Evolutionary conservation across 2,329 filamentous ascomycete species (phyloP), one percentile per base, ranked within the genome.

Genomic region (Calycina herbarum): DNA sequence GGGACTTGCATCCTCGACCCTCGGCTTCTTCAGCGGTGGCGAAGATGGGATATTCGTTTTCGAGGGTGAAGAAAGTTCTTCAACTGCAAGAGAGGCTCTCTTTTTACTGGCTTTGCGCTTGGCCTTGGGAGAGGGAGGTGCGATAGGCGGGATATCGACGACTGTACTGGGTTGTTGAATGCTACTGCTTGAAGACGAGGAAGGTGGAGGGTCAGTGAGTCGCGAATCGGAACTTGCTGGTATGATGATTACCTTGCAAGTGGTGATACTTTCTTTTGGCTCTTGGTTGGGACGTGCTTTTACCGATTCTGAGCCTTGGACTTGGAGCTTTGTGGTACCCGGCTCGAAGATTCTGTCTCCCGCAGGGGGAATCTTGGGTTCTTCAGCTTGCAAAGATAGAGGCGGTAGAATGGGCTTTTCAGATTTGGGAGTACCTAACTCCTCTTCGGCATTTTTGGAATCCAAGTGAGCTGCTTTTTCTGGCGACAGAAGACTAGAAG

Each of bases 121-220:
- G 17, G 33, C 15, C 13, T 45, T 40, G 56, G n/a, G 61, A 48
- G 24, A 33, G 6, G 3, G 54, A 29, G 56, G 20, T 6, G 27
- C 59, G 40, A 27, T n/a, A 7, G 64, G 64, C 17, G 64, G 48
- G 11, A 66, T 66, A 45, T 66, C 61, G 38, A n/a, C 64, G 0
- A 66, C 62, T 29, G 57, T 66, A 38, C 61, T 61, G 29, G 64
- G 58, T 13, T 66, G 57, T 42, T 64, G 64, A 8, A 66, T 42
- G 33, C 58, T 64, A 11, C 38, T 63, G 3, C 29, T 63, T 31
- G 64, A 57, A 20, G 54, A 62, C 7, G 61, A 60, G 13, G 61
- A 54, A 29, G 64, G 45, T 40, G 57, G 42, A 11, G 20, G 5
- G 13, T 57, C 27, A 5, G 11, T 27, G 24, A 54, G 24, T 5